Conservation (phyloP, 164 flowering plant genomes). For the Vitis rotundifolia region DNA sequence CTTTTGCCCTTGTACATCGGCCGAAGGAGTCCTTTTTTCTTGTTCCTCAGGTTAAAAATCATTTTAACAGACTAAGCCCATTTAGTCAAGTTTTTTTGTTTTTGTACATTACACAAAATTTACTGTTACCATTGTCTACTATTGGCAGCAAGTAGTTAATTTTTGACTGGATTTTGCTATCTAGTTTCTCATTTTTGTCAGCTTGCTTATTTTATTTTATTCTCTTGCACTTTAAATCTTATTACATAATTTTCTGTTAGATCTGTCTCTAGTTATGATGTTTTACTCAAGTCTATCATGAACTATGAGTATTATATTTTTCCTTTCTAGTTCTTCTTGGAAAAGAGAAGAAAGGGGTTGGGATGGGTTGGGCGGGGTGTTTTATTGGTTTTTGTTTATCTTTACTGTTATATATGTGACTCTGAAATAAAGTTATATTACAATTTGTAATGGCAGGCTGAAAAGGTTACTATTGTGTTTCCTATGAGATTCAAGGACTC, state of each 20-base stretch:
- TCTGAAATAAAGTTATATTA: background rate
- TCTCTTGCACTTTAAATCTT: no score
- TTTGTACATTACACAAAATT: background rate
- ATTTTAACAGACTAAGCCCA: background rate
- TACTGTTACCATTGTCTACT: background rate
- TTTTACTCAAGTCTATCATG: no score
- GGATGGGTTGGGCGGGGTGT: background rate
- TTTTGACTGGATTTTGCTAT: no score
- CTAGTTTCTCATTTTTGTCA: background rate
- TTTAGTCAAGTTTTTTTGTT: background rate
- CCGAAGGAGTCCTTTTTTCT: conserved; percentile 90
- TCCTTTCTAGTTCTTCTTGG: no score
- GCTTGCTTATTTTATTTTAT: background rate
- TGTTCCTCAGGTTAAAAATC: conserved; percentile 67
- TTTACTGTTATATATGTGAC: background rate
- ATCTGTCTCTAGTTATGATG: no score
- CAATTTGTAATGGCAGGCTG: conserved; percentile 55
- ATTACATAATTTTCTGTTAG: no score
- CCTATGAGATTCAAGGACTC: conserved; percentile 97
- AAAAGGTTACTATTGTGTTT: conserved; percentile 80
- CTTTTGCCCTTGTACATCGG: conserved; percentile 89
- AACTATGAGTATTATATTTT: no score
- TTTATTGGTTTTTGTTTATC: background rate
- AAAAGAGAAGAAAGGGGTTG: no score
- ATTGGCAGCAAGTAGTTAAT: background rate